Evolutionary conservation across 306 rosid species (phyloP), one percentile per base, ranked within the genome.

Genomic region (Citrullus colocynthis): DNA sequence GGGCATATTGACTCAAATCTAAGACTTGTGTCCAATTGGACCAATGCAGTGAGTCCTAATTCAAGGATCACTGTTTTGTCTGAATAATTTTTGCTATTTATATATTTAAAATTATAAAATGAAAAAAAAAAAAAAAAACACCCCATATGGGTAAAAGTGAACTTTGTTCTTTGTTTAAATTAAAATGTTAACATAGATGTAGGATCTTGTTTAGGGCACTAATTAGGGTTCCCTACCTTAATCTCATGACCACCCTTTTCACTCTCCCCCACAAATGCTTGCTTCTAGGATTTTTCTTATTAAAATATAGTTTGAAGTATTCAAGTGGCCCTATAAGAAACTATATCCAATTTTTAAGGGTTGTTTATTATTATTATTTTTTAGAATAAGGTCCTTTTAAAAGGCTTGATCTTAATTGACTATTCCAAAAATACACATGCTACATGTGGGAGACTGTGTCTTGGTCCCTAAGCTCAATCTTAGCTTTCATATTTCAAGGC

Each of bases 401-500:
- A 45, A 11, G 58, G 56, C 79, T 80, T 54, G 79, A 78, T 75
- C 75, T 87, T 85, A 82, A 83, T 87, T 84, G 82, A 86, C 74
- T 80, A 84, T 64, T 80, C 81, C 79, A 72, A 77, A 71, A 78
- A 79, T 52, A 74, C 85, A 93, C 91, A 89, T 88, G 92, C 87
- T 69, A 73, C 90, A 74, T 85, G 89, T 88, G 85, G 95, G 85
- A 86, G 89, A 82, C 83, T 30, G 88, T 87, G 90, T 81, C 63
- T 28, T 73, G 72, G 78, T 49, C 87, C 80, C 88, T 57, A 65
- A 63, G 54, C 86, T 80, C 76, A 69, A 78, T 76, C 78, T 71
- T 54, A 28, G 69, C 84, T 78, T 87, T 84, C 93, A 81, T 58
- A 82, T 79, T 81, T 79, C 86, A 78, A 85, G 65, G 56, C 56